Conservation (phyloP, 495 filamentous ascomycete species). For the Cercophora newfieldiana region DNA sequence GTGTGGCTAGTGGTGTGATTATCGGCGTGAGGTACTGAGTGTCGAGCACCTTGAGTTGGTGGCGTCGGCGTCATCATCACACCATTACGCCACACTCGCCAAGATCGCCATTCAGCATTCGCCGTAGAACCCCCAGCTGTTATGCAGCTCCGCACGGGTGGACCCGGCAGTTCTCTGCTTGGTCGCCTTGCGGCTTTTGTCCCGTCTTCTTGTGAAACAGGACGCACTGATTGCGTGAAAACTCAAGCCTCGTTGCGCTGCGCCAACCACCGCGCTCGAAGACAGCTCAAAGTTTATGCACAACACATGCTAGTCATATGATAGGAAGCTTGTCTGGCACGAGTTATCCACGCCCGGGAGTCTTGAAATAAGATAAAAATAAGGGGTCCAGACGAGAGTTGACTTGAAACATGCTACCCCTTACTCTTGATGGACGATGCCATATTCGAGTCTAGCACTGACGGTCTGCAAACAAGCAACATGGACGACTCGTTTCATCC, state of each 20-base stretch:
- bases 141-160: neutral
- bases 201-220: neutral
- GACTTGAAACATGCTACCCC: neutral
- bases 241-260: neutral
- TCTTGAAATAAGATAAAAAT: neutral
- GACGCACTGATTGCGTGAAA: neutral
- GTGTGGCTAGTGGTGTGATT: neutral
- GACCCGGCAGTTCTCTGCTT: neutral
- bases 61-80: neutral
- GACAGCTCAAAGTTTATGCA: neutral
- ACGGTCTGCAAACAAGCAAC: neutral
- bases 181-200: neutral
- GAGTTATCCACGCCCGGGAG: neutral
- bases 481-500: conserved; percentile 1
- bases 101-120: neutral
- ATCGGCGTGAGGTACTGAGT: neutral
- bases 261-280: neutral
- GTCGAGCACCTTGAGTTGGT: neutral
- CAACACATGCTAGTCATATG: neutral
- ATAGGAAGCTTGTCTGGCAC: neutral
- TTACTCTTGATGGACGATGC: neutral
- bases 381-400: neutral
- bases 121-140: neutral
- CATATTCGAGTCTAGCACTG: neutral
- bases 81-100: neutral